Percentiles rank a stretch among this genome's conserved stretches.
Conservation (phyloP, 2,329 filamentous ascomycete genomes). For the Nemania sp. region DNA sequence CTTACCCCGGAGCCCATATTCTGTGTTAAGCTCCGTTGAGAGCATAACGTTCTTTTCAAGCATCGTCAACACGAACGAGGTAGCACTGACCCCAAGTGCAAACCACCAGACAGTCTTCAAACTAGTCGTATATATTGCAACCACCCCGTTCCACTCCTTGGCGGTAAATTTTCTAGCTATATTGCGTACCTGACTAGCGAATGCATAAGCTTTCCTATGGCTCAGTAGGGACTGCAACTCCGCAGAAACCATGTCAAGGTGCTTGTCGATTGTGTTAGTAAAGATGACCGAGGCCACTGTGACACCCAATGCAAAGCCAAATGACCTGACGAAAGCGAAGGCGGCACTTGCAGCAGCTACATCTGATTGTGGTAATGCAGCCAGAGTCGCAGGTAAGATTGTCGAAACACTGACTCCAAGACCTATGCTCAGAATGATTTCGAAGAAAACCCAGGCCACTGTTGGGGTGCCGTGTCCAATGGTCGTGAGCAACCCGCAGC, state of each 20-base stretch:
- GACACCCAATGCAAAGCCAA: slow-evolving; percentile 1
- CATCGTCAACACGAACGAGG: not conserved
- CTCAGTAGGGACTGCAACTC: not conserved
- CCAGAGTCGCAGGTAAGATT: not conserved
- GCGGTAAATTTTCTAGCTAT: not conserved
- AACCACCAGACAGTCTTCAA: slow-evolving; percentile 4
- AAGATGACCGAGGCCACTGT: slow-evolving; percentile 5
- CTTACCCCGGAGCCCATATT: too few relatives aligned
- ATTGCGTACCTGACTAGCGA: not conserved
- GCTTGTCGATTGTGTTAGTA: not conserved
- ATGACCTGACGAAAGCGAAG: not conserved
- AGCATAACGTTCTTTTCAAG: not conserved
- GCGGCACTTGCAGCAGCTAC: not conserved
- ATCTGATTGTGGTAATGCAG: not conserved
- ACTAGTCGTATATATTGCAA: not conserved
- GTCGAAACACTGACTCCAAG: slow-evolving; percentile 26
- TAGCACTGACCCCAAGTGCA: not conserved
- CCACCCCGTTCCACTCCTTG: not conserved
- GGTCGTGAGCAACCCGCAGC: not conserved
- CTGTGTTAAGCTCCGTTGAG: not conserved
- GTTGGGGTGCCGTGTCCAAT: slow-evolving; percentile 25
- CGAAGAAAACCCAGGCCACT: slow-evolving; percentile 37
- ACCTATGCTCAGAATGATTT: slow-evolving; percentile 36
- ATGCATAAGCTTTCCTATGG: slow-evolving; percentile 3
- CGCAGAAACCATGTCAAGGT: not conserved